Evolutionary conservation across 805 yeast genomes (phyloP), one percentile per base, ranked within the genome.

Genomic region (Diddensiella caesifluorescens): DNA sequence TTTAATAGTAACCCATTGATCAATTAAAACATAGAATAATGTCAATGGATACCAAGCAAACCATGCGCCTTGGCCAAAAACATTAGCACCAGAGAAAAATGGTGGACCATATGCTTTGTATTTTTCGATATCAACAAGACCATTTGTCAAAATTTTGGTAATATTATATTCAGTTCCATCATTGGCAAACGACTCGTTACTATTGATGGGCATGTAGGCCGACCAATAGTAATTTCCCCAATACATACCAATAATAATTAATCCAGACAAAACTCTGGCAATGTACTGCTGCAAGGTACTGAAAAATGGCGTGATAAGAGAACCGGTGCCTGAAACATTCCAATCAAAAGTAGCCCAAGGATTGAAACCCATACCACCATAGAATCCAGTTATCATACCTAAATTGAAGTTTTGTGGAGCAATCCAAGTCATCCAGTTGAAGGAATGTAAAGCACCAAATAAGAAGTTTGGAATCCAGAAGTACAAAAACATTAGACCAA

Each of bases 341-440:
- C 70, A 65, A 49, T 71, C 76, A 47, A 70, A 70, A 1, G 72
- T 60, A 19, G 75, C 58, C 21, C 68, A 50, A 7, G 76, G 76
- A 47, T 71, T 71, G 38, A 71, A 41, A 0, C 74, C 74, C 44
- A 71, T 51, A 3, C 65, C 63, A 15, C 46, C 37, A 59, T 79
- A 80, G 4, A 68, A 56, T 15, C 80, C 80, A 15, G 76, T 70
- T 19, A 75, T 56, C 7, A 55, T 51, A 43, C 75, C 77, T 12
- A 80, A 68, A 22, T 67, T 66, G 40, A 71, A 69, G 56, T 74
- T 75, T 42, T 73, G 59, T 16, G 70, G 70, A 30, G 59, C 67
- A 38, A 76, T 77, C 85, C 86, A 79, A 19, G 79, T 68, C 46
- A 77, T 70, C 72, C 80, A 79, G 44, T 61, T 58, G 56, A 80